Evolutionary conservation across 768 basidiomycete species (phyloP).

Genomic region (Kwoniella sp.): DNA sequence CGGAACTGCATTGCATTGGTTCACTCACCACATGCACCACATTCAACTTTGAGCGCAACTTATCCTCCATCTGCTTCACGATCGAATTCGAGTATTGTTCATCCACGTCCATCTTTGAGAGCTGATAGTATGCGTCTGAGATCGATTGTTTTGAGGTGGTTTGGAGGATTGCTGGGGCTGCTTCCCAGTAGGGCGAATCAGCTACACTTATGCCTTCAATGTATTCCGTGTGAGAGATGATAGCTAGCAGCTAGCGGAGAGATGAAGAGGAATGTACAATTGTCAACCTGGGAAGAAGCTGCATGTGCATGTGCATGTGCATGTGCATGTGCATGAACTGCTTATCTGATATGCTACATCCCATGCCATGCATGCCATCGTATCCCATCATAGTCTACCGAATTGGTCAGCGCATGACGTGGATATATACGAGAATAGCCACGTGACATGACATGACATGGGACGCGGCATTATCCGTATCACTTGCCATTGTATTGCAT

Average conservation of each 20-base stretch:
- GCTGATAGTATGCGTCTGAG: too few relatives aligned
- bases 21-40: conserved; percentile 42
- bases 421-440: background rate
- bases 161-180: too few relatives aligned
- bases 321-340: background rate
- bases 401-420: conserved; percentile 15
- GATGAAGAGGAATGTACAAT: background rate
- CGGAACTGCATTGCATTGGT: too few relatives aligned
- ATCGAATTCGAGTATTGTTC: conserved; percentile 18
- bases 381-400: conserved; percentile 1
- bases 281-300: too few relatives aligned
- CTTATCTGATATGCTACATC: conserved; percentile 2
- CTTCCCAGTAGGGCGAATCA: too few relatives aligned
- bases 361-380: background rate
- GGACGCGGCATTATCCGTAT: background rate
- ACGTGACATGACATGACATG: too few relatives aligned
- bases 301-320: background rate
- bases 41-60: conserved; percentile 32
- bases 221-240: too few relatives aligned
- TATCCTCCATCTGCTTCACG: conserved; percentile 35
- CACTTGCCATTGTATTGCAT: background rate
- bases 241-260: background rate
- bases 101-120: conserved; percentile 12
- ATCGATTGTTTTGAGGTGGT: background rate
- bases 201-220: too few relatives aligned